A percentile compares a stretch with the other conserved stretches of the same genome.
Evolutionary conservation across 805 yeast species (phyloP).

Genomic region (Sporopachydermia lactativora): DNA sequence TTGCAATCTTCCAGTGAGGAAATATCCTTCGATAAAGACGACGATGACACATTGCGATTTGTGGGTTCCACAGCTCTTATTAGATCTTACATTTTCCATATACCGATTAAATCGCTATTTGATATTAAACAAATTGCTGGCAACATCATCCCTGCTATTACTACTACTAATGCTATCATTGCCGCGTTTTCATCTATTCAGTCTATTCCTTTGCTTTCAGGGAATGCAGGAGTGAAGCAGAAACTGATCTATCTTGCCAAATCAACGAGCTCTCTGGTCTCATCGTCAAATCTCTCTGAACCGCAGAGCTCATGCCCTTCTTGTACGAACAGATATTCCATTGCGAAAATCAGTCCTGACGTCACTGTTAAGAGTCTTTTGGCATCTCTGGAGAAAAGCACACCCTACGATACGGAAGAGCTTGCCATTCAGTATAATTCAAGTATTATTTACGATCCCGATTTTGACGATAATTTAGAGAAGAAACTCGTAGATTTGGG

Average conservation of each 20-base stretch:
- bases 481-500: constrained; percentile 37
- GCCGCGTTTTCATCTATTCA: constrained; percentile 78
- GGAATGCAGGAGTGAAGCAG: constrained; percentile 11
- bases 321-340: background rate
- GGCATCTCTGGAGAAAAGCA: constrained; percentile 30
- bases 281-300: background rate
- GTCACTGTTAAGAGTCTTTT: constrained; percentile 38
- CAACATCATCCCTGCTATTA: constrained; percentile 95
- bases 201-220: constrained; percentile 35
- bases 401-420: constrained; percentile 42
- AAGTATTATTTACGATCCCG: constrained; percentile 65
- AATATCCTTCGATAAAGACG: constrained; percentile 77
- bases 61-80: constrained; percentile 79
- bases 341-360: background rate
- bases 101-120: constrained; percentile 62
- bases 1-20: constrained; percentile 20
- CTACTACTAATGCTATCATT: constrained; percentile 92
- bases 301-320: background rate
- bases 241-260: constrained; percentile 5
- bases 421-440: constrained; percentile 41
- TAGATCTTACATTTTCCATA: constrained; percentile 55
- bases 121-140: constrained; percentile 94
- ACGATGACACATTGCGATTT: constrained; percentile 77
- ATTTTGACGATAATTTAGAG: constrained; percentile 66
- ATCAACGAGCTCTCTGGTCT: background rate